phyloP scores from a whole-genome alignment of 75 land plant genomes.

The Selaginella moellendorffii region DNA sequence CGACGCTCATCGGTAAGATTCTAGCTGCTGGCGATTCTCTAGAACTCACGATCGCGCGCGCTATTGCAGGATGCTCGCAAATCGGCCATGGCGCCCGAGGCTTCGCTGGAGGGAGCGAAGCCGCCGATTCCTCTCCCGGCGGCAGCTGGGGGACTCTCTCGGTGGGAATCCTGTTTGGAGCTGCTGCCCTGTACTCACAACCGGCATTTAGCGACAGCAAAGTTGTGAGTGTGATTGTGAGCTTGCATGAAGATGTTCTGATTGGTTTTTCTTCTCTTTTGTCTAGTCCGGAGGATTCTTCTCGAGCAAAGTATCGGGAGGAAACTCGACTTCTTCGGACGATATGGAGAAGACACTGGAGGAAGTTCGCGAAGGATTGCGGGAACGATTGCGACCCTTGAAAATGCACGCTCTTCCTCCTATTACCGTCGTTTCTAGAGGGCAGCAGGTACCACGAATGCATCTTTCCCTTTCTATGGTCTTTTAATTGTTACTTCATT shows the following conservation, averaged over 20 bases:
- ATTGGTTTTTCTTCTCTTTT: neutral
- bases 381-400: neutral
- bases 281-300: neutral
- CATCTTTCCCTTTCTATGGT: neutral
- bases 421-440: neutral
- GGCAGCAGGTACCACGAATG: conserved; percentile 1
- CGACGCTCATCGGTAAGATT: too few relatives aligned
- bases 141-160: neutral
- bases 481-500: neutral
- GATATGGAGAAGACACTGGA: neutral
- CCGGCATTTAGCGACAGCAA: neutral
- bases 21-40: too few relatives aligned
- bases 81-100: too few relatives aligned
- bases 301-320: neutral
- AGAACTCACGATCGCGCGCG: too few relatives aligned
- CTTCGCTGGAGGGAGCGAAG: too few relatives aligned
- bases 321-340: neutral
- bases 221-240: neutral
- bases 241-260: neutral
- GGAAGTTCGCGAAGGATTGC: neutral
- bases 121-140: neutral
- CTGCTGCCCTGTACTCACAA: neutral
- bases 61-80: too few relatives aligned
- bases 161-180: neutral
- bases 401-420: neutral